Percentiles rank a stretch among this genome's conserved stretches.
phyloP scores from a whole-genome alignment of 768 basidiomycete genomes.

The Termitomyces sp. region DNA sequence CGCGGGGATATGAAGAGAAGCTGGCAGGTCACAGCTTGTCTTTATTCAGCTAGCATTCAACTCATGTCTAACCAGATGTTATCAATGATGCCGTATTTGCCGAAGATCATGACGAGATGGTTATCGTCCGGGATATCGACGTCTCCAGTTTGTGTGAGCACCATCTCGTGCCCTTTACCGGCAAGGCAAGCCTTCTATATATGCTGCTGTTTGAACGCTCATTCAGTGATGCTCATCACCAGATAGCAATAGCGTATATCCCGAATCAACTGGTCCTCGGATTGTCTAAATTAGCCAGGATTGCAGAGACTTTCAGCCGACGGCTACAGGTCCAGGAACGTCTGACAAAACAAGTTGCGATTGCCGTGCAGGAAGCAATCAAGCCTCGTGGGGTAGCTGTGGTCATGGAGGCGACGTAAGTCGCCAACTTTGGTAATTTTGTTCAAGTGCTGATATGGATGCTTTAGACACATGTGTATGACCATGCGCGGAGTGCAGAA shows the following conservation, averaged over 20 bases:
- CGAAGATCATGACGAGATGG: constrained; percentile 99
- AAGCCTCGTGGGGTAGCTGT: constrained; percentile 97
- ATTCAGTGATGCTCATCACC: constrained; percentile 17
- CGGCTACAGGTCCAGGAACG: constrained; percentile 97
- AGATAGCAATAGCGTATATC: constrained; percentile 98
- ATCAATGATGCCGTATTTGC: constrained; percentile 98
- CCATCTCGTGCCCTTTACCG: constrained; percentile 96
- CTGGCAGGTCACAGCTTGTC: constrained; percentile 57
- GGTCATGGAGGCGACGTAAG: constrained; percentile 96
- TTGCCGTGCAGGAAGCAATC: constrained; percentile 98
- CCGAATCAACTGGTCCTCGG: constrained; percentile 93
- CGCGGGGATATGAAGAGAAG: constrained; percentile 95
- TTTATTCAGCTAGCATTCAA: constrained; percentile 5
- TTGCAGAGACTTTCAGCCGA: constrained; percentile 95
- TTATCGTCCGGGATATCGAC: constrained; percentile 95
- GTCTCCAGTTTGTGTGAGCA: constrained; percentile 98
- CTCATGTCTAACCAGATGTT: constrained; percentile 56
- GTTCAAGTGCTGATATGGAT: constrained; percentile 2
- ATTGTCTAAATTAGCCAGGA: constrained; percentile 91
- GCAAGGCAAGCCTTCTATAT: constrained; percentile 61
- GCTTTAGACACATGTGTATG: constrained; percentile 90
- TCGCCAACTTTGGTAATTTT: constrained; percentile 13
- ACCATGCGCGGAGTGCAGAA: constrained; percentile 99
- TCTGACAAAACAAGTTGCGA: constrained; percentile 93
- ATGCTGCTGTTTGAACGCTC: constrained; percentile 6